Base-by-base conservation (phyloP, 2,329 filamentous ascomycete genomes). In the Achaetomium macrosporum region DNA sequence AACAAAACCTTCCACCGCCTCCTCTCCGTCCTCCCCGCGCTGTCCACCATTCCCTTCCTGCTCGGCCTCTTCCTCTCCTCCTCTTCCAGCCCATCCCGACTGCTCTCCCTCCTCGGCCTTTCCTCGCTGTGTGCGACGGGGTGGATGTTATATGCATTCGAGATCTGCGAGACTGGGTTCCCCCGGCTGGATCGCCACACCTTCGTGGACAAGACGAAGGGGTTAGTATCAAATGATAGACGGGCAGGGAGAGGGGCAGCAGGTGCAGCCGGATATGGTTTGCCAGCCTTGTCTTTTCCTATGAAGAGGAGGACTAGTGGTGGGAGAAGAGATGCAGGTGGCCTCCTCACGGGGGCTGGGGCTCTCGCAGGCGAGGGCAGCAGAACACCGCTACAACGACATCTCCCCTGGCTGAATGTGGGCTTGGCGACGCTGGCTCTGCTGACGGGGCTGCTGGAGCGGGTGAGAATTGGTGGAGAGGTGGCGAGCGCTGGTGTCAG, bases 71-170 rank as follows among this genome's bases (percentile, higher is more conserved):
- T 77, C 57, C 52, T 62, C 10, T 60, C 71, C 29, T 46, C 11
- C 17, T 8, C 30, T 84, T 87, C 69, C 69, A 70, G 49, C 70
- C 72, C 54, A 54, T 75, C 59, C 82, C 89, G 58, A 73, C 86
- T 81, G 7, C 66, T 78, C 41, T 70, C 77, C 33, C 57, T 87
- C 5, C 73, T 88, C 2, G 74, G 77, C 42, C 71, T 88, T n/a
- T 76, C 81, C 0, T 86, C 81, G 20, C 76, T 90, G 16, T 70
- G 76, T 16, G 77, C 77, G 2, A 87, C 83, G 3, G 76, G 78
- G 0, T 88, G 81, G 65, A 74, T 83, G 1, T 71, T 89, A 1
- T 73, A 77, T 59, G 71, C 67, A 36, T 73, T 85, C 9, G 78
- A 79, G 0, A 73, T 82, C 0, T 72, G 75, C 0, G 65, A 69